These are phyloP conservation scores for Coelastrella sp. DNA, from an alignment of 139 green algal genomes.

Conservation along the genomic window DNA sequence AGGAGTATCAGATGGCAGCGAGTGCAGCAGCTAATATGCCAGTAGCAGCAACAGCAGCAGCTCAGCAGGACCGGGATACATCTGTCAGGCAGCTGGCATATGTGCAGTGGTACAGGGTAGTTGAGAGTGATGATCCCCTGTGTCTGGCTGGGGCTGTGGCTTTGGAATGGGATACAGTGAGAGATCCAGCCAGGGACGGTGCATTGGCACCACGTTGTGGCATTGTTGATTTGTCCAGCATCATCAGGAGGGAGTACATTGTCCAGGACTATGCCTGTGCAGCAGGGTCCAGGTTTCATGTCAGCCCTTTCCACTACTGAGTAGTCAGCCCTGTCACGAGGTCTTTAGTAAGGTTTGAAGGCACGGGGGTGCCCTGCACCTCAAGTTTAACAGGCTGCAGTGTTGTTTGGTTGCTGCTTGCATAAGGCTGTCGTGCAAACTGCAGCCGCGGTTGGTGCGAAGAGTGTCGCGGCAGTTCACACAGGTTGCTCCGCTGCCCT, in stretches of 20 bases:
- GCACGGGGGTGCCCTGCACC: background rate
- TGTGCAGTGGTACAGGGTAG: background rate
- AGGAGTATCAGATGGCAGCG: background rate
- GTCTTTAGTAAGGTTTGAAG: background rate
- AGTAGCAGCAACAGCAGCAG: no score
- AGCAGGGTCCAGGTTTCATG: background rate
- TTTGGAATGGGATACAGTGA: background rate
- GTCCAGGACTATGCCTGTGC: background rate
- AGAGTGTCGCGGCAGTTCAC: background rate
- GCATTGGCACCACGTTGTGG: background rate
- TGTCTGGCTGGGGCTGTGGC: background rate
- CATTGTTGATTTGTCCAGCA: background rate
- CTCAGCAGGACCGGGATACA: background rate
- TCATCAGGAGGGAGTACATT: slow-evolving; percentile 4
- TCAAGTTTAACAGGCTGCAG: background rate
- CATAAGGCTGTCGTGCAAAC: background rate
- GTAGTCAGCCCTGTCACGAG: background rate
- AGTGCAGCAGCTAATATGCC: background rate
- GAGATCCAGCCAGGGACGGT: background rate
- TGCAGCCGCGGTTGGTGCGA: background rate
- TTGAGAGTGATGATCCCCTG: background rate
- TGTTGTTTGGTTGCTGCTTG: background rate
- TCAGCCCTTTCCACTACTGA: background rate
- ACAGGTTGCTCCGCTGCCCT: background rate
- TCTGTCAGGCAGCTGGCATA: background rate